Evolutionary conservation across 805 yeast genomes (phyloP), one percentile per base, ranked within the genome.

Genomic region (Candida boleticola): DNA sequence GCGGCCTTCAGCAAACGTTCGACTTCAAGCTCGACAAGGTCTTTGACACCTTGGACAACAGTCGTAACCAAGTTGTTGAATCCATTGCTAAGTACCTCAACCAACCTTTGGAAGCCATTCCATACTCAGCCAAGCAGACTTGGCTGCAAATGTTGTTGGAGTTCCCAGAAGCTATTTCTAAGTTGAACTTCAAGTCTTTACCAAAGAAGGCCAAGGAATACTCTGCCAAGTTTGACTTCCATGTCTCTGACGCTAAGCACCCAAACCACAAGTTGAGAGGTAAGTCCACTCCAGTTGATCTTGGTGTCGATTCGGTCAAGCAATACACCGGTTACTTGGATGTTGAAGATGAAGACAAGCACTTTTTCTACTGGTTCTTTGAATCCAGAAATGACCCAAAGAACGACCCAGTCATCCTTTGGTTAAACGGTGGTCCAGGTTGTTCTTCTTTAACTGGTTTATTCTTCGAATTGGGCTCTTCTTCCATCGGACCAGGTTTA

Each of bases 311-410:
- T 66, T 63, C 73, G 4, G 96, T 88, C 38, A 80, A 83, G 57
- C 96, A 89, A 63, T 83, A 78, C 60, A 74, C 90, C 29, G 97
- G 97, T 41, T 89, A 89, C 64, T 77, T 89, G 58, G 96, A 89
- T 63, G 80, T 85, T 39, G 79, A 73, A 45, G 83, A 80, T 39
- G 88, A 82, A 51, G 97, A 88, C 51, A 57, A 58, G 48, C 66
- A 61, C 42, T 57, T 61, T 37, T 61, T 61, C 46, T 61, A 54
- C 46, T 61, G 63, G 62, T 60, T 58, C 44, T 60, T 61, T 29
- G 66, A 61, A 43, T 51, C 58, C n/a, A 54, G 68, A 54, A 59
- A 60, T 39, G 63, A 60, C 48, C 66, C 66, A 18, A 39, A 46
- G 16, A 61, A 46, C 38, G 66, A 61, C 48, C 66, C 66, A 1